Base-by-base conservation (phyloP, 352 stramenopile genomes). In the Pythium grandisporangium region DNA sequence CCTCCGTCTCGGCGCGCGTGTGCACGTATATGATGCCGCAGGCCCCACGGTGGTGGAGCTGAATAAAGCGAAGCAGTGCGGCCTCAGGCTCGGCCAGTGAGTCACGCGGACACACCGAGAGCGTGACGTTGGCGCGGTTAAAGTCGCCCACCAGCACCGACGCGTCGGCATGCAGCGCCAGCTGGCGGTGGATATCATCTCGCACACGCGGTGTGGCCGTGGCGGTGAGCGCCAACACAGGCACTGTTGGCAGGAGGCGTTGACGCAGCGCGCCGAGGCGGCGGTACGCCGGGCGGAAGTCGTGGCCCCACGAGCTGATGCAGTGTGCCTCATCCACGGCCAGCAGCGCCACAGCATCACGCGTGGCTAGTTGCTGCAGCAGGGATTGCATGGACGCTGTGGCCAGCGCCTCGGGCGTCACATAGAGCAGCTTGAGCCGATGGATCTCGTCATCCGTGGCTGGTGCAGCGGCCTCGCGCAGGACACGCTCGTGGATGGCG, bases 291-390 rank as follows among this genome's bases (percentile, higher is more conserved):
- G 84, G 80, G 1, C 90, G 65, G 49, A 97, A 97, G 58, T 96
- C 88, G 56, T 70, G 50, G 27, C 70, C 72, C 85, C 84, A 96
- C 8, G 95, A 83, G 24, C 76, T 93, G 55, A 97, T 83, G 58
- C 88, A 97, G 49, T 97, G 90, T 4, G 84, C 86, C 49, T 97
- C 90, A 45, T 97, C 90, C 24, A 97, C 45, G 39, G 58, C 73
- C 66, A 61, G 95, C 48, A 66, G 75, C 25, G 66, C 59, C 23
- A 77, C 46, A 0, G 45, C 65, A 1, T 57, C 39, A 13, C 23
- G 30, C 34, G 45, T 35, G 27, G 62, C 35, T 27, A 82, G 36
- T 30, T 64, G 42, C 2, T 37, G 34, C 8, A 85, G 43, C 8
- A 85, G 34, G 7, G 39, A 20, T 27, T 64, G 61, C 45, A 95